phyloP scores from a whole-genome alignment of 306 rosid genomes.

The Phaseolus lunatus region DNA sequence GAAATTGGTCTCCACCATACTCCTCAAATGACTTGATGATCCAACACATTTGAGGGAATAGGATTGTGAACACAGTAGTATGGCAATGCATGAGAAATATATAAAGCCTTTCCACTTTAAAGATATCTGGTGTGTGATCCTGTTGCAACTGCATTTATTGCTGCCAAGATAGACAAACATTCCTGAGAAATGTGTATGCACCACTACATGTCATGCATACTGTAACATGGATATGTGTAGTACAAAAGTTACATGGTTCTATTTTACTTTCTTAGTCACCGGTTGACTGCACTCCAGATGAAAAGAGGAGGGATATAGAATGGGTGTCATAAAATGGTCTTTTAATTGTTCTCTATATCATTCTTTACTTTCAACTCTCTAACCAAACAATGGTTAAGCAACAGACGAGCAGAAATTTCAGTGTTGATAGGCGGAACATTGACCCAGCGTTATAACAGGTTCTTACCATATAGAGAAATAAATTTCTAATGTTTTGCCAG shows the following conservation, averaged over 20 bases:
- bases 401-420: neutral
- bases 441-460: neutral
- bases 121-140: conserved; percentile 18
- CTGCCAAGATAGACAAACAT: conserved; percentile 44
- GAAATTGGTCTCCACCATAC: conserved; percentile 43
- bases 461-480: neutral
- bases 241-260: neutral
- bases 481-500: neutral
- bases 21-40: conserved; percentile 43
- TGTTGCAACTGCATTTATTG: conserved; percentile 39
- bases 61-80: neutral
- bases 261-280: neutral
- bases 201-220: conserved; percentile 3
- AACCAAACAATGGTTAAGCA: neutral
- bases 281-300: neutral
- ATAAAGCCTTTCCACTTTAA: neutral
- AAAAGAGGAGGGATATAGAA: conserved; percentile 9
- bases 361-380: neutral
- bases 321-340: neutral
- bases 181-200: conserved; percentile 12
- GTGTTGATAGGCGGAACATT: neutral
- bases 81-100: conserved; percentile 1
- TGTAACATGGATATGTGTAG: neutral
- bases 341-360: conserved; percentile 11
- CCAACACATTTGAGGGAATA: conserved; percentile 31